Conservation (phyloP, 768 basidiomycete genomes). For the Kockovaella imperatae region DNA sequence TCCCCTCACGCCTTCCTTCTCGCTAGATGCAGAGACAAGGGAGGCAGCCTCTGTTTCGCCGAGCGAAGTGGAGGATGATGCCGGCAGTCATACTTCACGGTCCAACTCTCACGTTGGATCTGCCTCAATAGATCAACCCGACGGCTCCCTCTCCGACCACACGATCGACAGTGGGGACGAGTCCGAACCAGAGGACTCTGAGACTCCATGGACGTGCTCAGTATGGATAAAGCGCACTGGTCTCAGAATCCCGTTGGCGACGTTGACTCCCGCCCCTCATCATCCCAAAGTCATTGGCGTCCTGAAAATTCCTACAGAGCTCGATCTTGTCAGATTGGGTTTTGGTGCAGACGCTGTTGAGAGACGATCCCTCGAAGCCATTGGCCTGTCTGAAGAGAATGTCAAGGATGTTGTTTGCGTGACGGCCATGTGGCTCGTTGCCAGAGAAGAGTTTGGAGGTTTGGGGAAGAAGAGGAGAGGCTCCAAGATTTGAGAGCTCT, state of each 20-base stretch:
- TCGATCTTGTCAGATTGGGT: slow-evolving; percentile 68
- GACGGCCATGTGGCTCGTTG: slow-evolving; percentile 83
- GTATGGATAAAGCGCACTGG: slow-evolving; percentile 37
- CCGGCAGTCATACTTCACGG: no score
- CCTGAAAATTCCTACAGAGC: slow-evolving; percentile 80
- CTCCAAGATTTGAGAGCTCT: slow-evolving; percentile 46
- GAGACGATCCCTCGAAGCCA: slow-evolving; percentile 43
- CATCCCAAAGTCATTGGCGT: slow-evolving; percentile 90
- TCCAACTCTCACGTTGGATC: no score
- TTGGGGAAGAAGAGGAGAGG: slow-evolving; percentile 66
- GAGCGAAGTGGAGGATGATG: not conserved
- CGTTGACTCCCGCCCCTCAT: slow-evolving; percentile 83
- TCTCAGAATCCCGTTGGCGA: slow-evolving; percentile 58
- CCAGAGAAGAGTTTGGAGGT: slow-evolving; percentile 86
- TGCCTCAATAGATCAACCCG: no score
- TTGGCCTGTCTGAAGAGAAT: slow-evolving; percentile 76
- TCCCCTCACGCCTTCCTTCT: not conserved
- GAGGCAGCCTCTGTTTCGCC: not conserved
- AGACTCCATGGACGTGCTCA: slow-evolving; percentile 87
- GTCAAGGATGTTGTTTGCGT: slow-evolving; percentile 86
- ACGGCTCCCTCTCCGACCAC: no score
- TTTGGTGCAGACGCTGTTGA: slow-evolving; percentile 8
- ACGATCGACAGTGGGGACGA: slow-evolving; percentile 51
- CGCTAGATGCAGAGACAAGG: not conserved
- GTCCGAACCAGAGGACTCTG: slow-evolving; percentile 90